Percentiles rank a stretch among this genome's conserved stretches.
Conservation (phyloP, 768 basidiomycete genomes). For the Podaxis pistillaris region DNA sequence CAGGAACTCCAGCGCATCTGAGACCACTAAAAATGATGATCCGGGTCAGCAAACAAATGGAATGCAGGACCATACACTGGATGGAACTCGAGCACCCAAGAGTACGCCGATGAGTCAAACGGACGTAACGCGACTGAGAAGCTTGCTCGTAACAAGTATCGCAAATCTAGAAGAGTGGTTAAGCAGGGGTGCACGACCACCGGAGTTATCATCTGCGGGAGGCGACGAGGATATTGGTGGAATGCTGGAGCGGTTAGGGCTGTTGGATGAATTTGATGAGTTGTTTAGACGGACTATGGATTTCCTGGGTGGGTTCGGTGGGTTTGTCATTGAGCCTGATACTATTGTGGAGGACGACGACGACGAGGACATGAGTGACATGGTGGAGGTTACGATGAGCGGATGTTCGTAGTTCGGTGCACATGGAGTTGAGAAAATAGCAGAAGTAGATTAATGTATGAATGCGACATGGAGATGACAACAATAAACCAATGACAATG, state of each 20-base stretch:
- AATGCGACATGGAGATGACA: background rate
- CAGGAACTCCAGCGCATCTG: too few relatives aligned
- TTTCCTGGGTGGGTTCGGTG: conserved; percentile 50
- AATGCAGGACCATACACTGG: background rate
- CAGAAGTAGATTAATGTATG: background rate
- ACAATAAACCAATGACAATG: background rate
- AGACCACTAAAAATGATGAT: background rate
- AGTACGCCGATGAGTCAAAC: conserved; percentile 47
- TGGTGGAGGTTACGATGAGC: conserved; percentile 9
- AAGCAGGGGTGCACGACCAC: conserved; percentile 21
- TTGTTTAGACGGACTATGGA: conserved; percentile 62
- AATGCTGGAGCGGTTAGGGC: conserved; percentile 47
- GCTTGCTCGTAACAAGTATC: conserved; percentile 60
- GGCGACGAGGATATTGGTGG: conserved; percentile 34
- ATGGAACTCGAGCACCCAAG: background rate
- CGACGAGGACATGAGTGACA: conserved; percentile 5
- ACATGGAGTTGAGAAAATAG: background rate
- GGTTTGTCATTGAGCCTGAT: conserved; percentile 21
- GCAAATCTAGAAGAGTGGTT: conserved; percentile 72
- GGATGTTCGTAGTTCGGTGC: background rate
- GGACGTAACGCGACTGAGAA: conserved; percentile 67
- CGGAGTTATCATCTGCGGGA: conserved; percentile 15
- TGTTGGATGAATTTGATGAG: conserved; percentile 63
- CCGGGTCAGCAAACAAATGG: too few relatives aligned
- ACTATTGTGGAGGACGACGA: conserved; percentile 15